These are phyloP conservation scores for Gentiana dahurica DNA, from an alignment of 257 asterid species.

Conservation along the genomic window DNA sequence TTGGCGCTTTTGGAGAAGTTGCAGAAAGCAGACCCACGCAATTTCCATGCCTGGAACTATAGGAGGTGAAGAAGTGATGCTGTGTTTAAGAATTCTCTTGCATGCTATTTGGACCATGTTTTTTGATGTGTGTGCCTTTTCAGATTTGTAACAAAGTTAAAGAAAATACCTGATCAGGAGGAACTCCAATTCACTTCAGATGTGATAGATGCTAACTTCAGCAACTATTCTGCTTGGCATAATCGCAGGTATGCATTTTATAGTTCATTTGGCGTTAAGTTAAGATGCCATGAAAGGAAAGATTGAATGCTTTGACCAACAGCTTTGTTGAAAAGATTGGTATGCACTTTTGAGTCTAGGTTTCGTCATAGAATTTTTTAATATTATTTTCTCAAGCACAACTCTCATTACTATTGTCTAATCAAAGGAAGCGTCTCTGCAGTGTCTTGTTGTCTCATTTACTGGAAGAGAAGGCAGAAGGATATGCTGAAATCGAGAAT, in stretches of 20 bases:
- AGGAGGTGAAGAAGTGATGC: conserved; percentile 49
- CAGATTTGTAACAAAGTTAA: conserved; percentile 65
- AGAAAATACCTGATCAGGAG: conserved; percentile 64
- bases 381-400: background rate
- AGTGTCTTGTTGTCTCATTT: conserved; percentile 62
- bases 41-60: conserved; percentile 94
- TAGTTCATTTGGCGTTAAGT: background rate
- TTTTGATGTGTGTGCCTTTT: conserved; percentile 6
- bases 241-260: conserved; percentile 57
- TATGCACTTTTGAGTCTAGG: too few relatives aligned
- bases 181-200: conserved; percentile 74
- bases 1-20: conserved; percentile 55
- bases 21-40: conserved; percentile 76
- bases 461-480: conserved; percentile 41
- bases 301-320: too few relatives aligned
- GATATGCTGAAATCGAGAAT: conserved; percentile 41
- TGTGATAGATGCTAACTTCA: conserved; percentile 71
- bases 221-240: conserved; percentile 99
- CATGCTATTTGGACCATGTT: background rate
- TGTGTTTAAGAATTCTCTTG: background rate
- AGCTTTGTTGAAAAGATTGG: too few relatives aligned
- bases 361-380: too few relatives aligned
- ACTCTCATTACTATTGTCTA: conserved; percentile 4
- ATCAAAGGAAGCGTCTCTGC: conserved; percentile 20
- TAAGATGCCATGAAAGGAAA: too few relatives aligned